Base-by-base conservation (phyloP, 345 rosid genomes). In the Eucalyptus regnans region DNA sequence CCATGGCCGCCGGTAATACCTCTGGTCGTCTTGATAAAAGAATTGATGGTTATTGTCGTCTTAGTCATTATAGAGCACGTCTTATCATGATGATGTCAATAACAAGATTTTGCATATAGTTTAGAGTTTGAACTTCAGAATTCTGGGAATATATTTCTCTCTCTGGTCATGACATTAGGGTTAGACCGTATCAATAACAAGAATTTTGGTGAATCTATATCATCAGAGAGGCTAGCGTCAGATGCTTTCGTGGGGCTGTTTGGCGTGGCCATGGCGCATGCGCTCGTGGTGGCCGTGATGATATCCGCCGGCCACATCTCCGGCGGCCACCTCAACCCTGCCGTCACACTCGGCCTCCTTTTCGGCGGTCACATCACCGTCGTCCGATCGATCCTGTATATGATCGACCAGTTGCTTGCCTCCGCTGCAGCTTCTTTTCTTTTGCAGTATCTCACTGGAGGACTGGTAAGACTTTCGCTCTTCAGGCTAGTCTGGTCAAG, bases 261-360 rank as follows among this genome's bases (percentile, higher is more conserved):
- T 9, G 90, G 87, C 18, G 99, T 97, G 87, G 98, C 99, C 17
- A 89, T 96, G 93, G 96, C 99, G 62, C 98, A 96, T 89, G 96
- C 98, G 25, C 91, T 97, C 25, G 97, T 96, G 88, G 98, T 96
- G 90, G 96, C 93, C 1, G 99, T 95, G 62, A 96, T 95, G 99
- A 94, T 96, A 87, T 94, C 97, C 0, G 99, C 97, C 4, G 99
- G 99, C 23, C 99, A 93, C 90, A 95, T 95, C 88, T 97, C 98
- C 31, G 99, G 98, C 37, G 99, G 99, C 10, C 99, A 96, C 91
- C 97, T 97, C 33, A 97, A 96, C 90, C 99, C 99, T 0, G 96
- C 99, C 0, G 99, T 97, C n/a, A 95, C 99, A 15, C 87, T 97
- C 7, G 97, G 98, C 87, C 95, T 97, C 79, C 95, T 96, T 22